Conservation (phyloP, 2,329 filamentous ascomycete species). For the Periconia sp. region DNA sequence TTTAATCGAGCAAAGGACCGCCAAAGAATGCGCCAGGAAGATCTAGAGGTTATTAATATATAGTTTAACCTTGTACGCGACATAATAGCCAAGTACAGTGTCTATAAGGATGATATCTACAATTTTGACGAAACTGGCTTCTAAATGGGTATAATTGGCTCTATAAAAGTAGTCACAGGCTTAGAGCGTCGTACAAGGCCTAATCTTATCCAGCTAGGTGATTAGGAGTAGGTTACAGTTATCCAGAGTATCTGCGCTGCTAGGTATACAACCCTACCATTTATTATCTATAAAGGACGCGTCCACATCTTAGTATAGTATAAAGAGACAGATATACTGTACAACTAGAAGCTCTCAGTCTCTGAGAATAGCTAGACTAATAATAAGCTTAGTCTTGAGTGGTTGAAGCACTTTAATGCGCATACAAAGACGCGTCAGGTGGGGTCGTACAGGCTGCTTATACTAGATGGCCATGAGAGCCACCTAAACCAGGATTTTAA, state of each 20-base stretch:
- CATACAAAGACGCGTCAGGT: conserved; percentile 14
- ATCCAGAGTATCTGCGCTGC: conserved; percentile 15
- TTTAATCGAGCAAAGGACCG: conserved; percentile 17
- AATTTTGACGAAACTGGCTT: conserved; percentile 39
- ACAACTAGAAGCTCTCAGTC: conserved; percentile 17
- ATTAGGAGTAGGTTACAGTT: conserved; percentile 17
- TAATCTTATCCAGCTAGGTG: conserved; percentile 12
- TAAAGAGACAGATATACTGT: conserved; percentile 15
- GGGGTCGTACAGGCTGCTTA: conserved; percentile 16
- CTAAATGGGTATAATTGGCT: conserved; percentile 34
- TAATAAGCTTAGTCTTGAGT: conserved; percentile 18
- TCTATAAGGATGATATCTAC: conserved; percentile 12
- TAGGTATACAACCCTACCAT: conserved; percentile 8
- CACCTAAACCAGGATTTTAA: conserved; percentile 17
- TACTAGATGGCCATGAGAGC: conserved; percentile 20
- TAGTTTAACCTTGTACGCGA: conserved; percentile 2
- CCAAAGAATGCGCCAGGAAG: neutral
- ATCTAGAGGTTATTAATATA: neutral
- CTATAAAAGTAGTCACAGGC: conserved; percentile 15
- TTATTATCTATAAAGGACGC: conserved; percentile 22
- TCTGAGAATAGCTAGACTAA: conserved; percentile 20
- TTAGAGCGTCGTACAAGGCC: conserved; percentile 5
- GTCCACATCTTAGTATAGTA: conserved; percentile 30
- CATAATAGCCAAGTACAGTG: conserved; percentile 12
- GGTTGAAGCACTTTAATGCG: conserved; percentile 21